Base-by-base conservation (phyloP, 2,329 filamentous ascomycete species). In the Talaromyces verruculosus region DNA sequence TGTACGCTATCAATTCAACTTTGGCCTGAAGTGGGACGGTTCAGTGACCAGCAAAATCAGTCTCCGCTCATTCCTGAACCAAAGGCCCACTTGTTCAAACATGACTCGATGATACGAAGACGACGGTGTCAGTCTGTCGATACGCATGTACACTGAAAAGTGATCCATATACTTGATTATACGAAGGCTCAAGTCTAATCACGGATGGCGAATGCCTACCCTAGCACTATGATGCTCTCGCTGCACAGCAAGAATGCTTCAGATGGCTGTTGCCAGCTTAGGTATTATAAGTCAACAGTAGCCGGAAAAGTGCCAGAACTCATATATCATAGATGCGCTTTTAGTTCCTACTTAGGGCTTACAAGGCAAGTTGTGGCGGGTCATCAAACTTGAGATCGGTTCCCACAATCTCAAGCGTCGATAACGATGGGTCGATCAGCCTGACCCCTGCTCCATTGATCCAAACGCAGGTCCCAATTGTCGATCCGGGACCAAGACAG, bases 351-450 rank as follows among this genome's bases (percentile, higher is more conserved):
- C 58, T 62, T 63, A 64, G 51, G 66, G 61, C 65, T 64, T 67
- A 61, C 58, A 64, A 55, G 65, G 28, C 25, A 33, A 68, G 62
- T 59, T 61, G 62, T 65, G 51, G 62, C 65, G 62, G 39, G 66
- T 63, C 49, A 39, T 49, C n/a, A 66, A 64, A 68, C 30, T 7
- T 68, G 59, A 55, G 43, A 61, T 67, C 68, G 53, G 45, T 65
- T 66, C 63, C 61, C 66, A 65, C 63, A 66, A 49, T 63, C 63
- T 67, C 19, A 41, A 65, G 67, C 65, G 67, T 65, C 67, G 69
- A 64, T 67, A 65, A 61, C 55, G 37, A 66, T 61, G 61, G 60
- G 70, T 39, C 67, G 70, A 72, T 73, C 71, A 69, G 58, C 60
- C 60, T 67, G 65, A 67, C 67, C 67, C 68, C 66, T 69, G 68